Evolutionary conservation across 139 green algal genomes (phyloP).

Genomic region (Auxenochlorella pyrenoidosa): DNA sequence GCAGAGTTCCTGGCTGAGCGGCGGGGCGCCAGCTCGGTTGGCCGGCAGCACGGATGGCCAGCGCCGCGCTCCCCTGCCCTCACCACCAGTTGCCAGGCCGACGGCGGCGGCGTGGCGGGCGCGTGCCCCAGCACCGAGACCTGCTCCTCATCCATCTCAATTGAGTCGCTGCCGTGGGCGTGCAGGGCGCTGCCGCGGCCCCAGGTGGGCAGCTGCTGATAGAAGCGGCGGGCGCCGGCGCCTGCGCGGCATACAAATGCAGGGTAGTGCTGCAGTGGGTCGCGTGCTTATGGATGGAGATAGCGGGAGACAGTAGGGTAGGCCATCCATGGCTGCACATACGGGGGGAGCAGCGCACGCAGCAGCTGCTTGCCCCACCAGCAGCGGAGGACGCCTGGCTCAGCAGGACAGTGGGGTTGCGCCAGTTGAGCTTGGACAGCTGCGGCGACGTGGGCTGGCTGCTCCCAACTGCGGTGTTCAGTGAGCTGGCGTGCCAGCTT

Average conservation of each 20-base stretch:
- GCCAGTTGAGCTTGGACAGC: neutral
- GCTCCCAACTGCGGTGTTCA: neutral
- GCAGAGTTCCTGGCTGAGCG: too few species aligned
- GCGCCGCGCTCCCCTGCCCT: neutral
- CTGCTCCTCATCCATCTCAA: neutral
- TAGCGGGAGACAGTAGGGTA: neutral
- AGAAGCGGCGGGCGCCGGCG: neutral
- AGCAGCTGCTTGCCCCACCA: neutral
- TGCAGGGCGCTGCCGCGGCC: neutral
- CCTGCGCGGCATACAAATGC: neutral
- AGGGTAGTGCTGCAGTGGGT: too few species aligned
- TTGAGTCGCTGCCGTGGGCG: neutral
- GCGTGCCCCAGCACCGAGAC: neutral
- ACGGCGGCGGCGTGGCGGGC: too few species aligned
- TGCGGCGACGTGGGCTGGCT: slow-evolving; percentile 3
- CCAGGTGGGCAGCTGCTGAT: neutral
- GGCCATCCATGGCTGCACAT: too few species aligned
- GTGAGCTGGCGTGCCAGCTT: neutral
- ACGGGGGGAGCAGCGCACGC: neutral
- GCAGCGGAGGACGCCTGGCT: neutral
- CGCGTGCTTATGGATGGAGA: too few species aligned
- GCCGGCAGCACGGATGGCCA: too few species aligned
- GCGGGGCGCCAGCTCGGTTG: too few species aligned
- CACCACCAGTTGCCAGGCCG: slow-evolving; percentile 17
- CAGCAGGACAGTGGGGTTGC: slow-evolving; percentile 10